Evolutionary conservation across 2,329 filamentous ascomycete genomes (phyloP), one percentile per base, ranked within the genome.

Genomic region (Fusarium lateritium): DNA sequence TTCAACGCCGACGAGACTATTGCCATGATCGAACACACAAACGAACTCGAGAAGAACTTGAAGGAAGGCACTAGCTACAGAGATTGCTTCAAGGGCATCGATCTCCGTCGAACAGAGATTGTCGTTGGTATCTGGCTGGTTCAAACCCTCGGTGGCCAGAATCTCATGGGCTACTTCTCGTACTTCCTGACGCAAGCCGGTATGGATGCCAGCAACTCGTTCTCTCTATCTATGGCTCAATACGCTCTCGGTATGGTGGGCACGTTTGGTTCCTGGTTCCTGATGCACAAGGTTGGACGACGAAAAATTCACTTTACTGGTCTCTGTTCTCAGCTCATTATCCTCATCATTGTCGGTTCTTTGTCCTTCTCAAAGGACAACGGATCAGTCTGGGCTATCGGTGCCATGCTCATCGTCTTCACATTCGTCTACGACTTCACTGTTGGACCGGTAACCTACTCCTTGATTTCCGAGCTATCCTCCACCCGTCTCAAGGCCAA

Each of bases 341-440:
- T 84, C 21, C 78, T 83, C 21, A 65, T 83, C 52, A 77, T 82
- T 19, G 78, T 84, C 40, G 79, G 81, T 11, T 79, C 73, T 3
- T 71, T 83, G 0, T 80, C 80, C 3, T 82, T 82, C 57, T 75
- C 79, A 17, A 64, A 67, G 2, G 53, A 71, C 11, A 80, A 79
- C 44, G 67, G 67, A 3, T 77, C 79, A 1, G 72, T 83, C 15
- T 84, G 82, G 78, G 78, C 84, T 64, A 75, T 85, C 43, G 81
- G 82, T 31, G 70, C 80, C 64, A 74, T 88, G 72, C 77, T 88
- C 6, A 79, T 88, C 42, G 73, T 85, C 39, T 87, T 84, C 68
- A 85, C 83, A 0, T 84, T 87, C 54, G 77, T 84, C 4, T 89
- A 88, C 75, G 84, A 85, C 76, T 80, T 84, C 56, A 84, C 85